phyloP scores from a whole-genome alignment of 2,329 filamentous ascomycete species.

The Ceratocystis diversiconidia region DNA sequence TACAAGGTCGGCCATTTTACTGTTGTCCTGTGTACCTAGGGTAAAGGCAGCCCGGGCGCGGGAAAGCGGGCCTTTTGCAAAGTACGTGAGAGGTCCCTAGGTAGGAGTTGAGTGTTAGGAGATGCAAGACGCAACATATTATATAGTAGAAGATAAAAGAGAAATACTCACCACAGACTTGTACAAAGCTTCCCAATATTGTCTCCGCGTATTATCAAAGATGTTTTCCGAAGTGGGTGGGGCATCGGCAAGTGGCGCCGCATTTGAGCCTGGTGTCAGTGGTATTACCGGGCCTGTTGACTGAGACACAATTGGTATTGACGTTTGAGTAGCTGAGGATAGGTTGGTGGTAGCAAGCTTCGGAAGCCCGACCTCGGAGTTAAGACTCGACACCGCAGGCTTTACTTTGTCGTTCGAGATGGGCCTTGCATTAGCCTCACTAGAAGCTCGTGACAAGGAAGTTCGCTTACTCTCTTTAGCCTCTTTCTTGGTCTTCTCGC shows the following conservation, averaged over 20 bases:
- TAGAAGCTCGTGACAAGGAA: conserved; percentile 6
- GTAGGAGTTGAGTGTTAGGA: conserved; percentile 20
- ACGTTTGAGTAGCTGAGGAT: neutral
- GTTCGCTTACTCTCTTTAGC: conserved; percentile 6
- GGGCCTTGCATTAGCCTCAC: neutral
- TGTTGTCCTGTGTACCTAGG: conserved; percentile 43
- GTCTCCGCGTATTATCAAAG: conserved; percentile 42
- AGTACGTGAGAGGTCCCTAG: conserved; percentile 65
- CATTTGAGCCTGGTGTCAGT: neutral
- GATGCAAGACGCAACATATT: too few relatives aligned
- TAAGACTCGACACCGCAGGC: neutral
- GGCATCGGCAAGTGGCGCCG: conserved; percentile 9
- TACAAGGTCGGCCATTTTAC: conserved; percentile 49
- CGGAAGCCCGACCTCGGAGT: neutral
- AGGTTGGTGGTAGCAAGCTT: neutral
- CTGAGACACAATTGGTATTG: neutral
- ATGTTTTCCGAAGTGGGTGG: conserved; percentile 35
- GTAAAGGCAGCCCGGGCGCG: conserved; percentile 59
- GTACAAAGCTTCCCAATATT: conserved; percentile 48
- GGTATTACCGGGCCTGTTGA: neutral
- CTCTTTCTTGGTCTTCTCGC: conserved; percentile 10
- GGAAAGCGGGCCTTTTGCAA: conserved; percentile 68
- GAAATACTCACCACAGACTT: conserved; percentile 41
- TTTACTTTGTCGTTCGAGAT: neutral
- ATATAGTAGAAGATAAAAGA: neutral